Evolutionary conservation across 768 basidiomycete genomes (phyloP), one percentile per base, ranked within the genome.

Genomic region (Termitomyces eurrhizus): DNA sequence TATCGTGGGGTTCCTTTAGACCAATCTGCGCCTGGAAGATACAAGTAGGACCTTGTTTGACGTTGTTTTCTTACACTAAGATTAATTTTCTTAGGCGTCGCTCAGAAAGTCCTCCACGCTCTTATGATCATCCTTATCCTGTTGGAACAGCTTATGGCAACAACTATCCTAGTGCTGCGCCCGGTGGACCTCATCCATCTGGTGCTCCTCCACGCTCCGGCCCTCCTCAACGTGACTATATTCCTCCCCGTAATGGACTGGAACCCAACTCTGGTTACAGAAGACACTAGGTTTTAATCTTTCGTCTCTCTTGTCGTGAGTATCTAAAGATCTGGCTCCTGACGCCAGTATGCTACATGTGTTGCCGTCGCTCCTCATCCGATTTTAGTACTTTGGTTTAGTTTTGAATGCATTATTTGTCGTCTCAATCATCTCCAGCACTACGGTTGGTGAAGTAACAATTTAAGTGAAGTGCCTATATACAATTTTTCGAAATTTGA

Each of bases 91-190:
- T 36, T 61, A 89, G 88, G 59, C 87, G 90, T 65, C 87, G 90
- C 56, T 92, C 90, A 37, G 80, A 84, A 66, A 92, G 90, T 66
- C 88, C 87, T 58, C 80, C 82, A 46, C 75, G 83, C 54, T 54
- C 71, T 8, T 88, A 87, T 72, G 85, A 88, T 53, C 66, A 70
- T 61, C 70, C 75, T 44, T 85, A 86, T 66, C 68, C 80, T 52
- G 70, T 68, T 57, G 66, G 71, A 58, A 60, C 72, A 49, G 71
- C 74, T 64, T 80, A 78, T 61, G 69, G 74, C 67, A 83, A 83
- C 65, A 82, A 83, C 67, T 85, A 87, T 64, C 59, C 81, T 71
- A 75, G 75, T 58, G 69, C 66, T 68, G 66, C 77, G 63, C 67
- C 73, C 54, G 65, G 68, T 66, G 75, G 73, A 60, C 72, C 77